Percentiles rank a stretch among this genome's conserved stretches.
phyloP scores from a whole-genome alignment of 2,329 filamentous ascomycete species.

The Neophaeococcomyces mojaviensis region DNA sequence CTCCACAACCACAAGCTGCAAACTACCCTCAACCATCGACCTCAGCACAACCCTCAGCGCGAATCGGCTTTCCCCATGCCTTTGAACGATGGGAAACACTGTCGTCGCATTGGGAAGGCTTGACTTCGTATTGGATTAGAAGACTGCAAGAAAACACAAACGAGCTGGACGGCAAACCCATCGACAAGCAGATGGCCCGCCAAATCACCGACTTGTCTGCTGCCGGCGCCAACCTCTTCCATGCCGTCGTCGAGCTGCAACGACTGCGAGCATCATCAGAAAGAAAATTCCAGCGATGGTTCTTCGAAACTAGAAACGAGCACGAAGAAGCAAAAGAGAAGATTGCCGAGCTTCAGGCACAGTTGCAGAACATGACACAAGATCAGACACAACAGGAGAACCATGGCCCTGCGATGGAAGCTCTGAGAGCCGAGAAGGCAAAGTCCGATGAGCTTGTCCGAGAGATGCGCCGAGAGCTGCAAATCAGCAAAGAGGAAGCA shows the following conservation, averaged over 20 bases:
- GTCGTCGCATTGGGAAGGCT: constrained; percentile 94
- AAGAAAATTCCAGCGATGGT: constrained; percentile 97
- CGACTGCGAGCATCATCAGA: constrained; percentile 89
- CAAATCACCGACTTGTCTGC: constrained; percentile 97
- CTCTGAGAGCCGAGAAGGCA: constrained; percentile 60
- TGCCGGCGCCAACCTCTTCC: constrained; percentile 92
- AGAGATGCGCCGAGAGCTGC: constrained; percentile 86
- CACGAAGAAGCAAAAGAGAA: constrained; percentile 78
- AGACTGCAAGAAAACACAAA: constrained; percentile 84
- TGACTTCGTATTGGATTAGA: constrained; percentile 96
- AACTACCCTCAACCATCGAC: constrained; percentile 1
- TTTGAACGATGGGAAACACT: constrained; percentile 97
- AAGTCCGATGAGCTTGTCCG: constrained; percentile 69
- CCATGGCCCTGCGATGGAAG: constrained; percentile 53
- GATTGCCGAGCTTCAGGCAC: constrained; percentile 68
- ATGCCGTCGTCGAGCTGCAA: constrained; percentile 93
- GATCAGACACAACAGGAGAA: constrained; percentile 29
- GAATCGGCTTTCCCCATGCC: constrained; percentile 65
- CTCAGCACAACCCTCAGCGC: constrained; percentile 2
- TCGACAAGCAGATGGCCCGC: constrained; percentile 80
- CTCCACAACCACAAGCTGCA: constrained; percentile 25
- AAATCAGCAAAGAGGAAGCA: constrained; percentile 93
- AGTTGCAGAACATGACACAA: constrained; percentile 36
- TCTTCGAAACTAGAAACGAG: constrained; percentile 86
- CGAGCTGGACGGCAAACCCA: constrained; percentile 71